A percentile compares a stretch with the other conserved stretches of the same genome.
phyloP scores from a whole-genome alignment of 2,329 filamentous ascomycete species.

The Epichloe elymi region DNA sequence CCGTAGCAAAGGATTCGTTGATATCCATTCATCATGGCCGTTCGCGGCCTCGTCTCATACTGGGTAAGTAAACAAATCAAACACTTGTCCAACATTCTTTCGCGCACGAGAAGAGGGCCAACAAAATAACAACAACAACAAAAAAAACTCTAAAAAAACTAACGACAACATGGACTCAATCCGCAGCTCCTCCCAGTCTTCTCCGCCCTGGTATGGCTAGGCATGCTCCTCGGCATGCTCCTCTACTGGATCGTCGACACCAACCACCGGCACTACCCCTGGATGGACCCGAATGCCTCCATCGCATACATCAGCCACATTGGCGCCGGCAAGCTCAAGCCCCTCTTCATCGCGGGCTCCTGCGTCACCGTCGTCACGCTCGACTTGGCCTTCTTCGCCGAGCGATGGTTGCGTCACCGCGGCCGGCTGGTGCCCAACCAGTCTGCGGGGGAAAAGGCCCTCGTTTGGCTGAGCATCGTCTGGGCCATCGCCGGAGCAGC shows the following conservation, averaged over 20 bases:
- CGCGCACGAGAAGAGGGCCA: not conserved
- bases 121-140: not conserved
- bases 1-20: not conserved
- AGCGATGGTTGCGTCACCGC: constrained; percentile 73
- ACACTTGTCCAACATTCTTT: not conserved
- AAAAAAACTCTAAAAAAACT: no score
- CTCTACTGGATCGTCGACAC: constrained; percentile 52
- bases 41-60: constrained; percentile 21
- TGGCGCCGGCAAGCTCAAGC: constrained; percentile 50
- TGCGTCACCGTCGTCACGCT: constrained; percentile 64
- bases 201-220: constrained; percentile 50
- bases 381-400: constrained; percentile 65
- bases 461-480: constrained; percentile 48
- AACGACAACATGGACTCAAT: not conserved
- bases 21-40: constrained; percentile 16
- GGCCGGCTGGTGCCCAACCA: constrained; percentile 67
- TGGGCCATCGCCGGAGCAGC: constrained; percentile 62
- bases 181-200: constrained; percentile 53
- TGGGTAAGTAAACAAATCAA: constrained; percentile 21
- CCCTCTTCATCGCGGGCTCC: constrained; percentile 64
- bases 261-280: constrained; percentile 41
- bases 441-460: constrained; percentile 46
- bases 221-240: constrained; percentile 56
- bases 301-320: constrained; percentile 65
- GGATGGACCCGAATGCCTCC: constrained; percentile 42